Percentiles rank a stretch among this genome's conserved stretches.
phyloP scores from a whole-genome alignment of 495 filamentous ascomycete species.

The Diplogelasinospora grovesii region DNA sequence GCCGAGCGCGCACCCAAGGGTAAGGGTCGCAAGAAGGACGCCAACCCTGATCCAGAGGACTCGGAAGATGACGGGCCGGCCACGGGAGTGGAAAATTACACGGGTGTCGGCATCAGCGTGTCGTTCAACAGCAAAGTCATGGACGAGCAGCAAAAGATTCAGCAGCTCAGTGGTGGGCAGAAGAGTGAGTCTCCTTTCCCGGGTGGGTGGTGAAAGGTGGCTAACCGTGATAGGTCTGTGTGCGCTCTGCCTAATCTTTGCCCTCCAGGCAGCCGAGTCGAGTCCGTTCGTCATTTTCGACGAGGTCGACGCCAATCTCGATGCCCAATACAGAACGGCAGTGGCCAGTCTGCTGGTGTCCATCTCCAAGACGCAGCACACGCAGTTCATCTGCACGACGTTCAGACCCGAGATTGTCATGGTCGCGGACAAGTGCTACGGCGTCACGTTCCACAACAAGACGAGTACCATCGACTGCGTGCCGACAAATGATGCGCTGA shows the following conservation, averaged over 20 bases:
- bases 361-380: slow-evolving; percentile 54
- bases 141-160: slow-evolving; percentile 96
- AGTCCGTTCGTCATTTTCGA: slow-evolving; percentile 99
- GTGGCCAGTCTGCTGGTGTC: slow-evolving; percentile 81
- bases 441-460: slow-evolving; percentile 89
- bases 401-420: slow-evolving; percentile 95
- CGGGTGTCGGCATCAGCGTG: slow-evolving; percentile 95
- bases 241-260: slow-evolving; percentile 92
- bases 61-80: slow-evolving; percentile 60
- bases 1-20: slow-evolving; percentile 58
- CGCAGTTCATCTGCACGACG: slow-evolving; percentile 82
- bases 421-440: slow-evolving; percentile 96
- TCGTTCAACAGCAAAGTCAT: slow-evolving; percentile 94
- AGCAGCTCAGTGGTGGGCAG: slow-evolving; percentile 93
- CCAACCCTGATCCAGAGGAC: slow-evolving; percentile 53
- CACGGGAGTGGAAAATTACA: slow-evolving; percentile 89
- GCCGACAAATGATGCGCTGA: slow-evolving; percentile 75
- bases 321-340: slow-evolving; percentile 93
- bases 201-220: no score
- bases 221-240: slow-evolving; percentile 61
- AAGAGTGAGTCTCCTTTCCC: slow-evolving; percentile 71
- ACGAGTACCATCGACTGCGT: slow-evolving; percentile 88
- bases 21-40: no score
- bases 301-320: slow-evolving; percentile 97
- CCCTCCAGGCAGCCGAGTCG: slow-evolving; percentile 96